Evolutionary conservation across 805 yeast genomes (phyloP).

Genomic region (Myxozyma kluyveri): DNA sequence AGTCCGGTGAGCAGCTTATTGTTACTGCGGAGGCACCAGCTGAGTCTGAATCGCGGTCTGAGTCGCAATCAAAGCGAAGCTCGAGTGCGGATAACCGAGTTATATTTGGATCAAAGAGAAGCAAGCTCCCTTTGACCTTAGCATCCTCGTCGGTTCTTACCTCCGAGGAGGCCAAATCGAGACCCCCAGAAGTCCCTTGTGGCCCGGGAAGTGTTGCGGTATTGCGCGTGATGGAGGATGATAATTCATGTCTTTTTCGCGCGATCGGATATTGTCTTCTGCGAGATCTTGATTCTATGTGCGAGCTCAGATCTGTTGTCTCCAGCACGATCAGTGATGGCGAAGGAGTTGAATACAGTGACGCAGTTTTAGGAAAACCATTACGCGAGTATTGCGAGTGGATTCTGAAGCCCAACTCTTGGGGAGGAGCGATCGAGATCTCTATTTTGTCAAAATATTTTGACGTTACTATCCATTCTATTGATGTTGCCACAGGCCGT

Average conservation of each 20-base stretch:
- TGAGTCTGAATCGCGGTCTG: background rate
- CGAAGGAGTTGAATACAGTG: constrained; percentile 50
- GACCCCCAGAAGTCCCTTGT: constrained; percentile 24
- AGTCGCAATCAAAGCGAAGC: background rate
- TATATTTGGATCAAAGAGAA: background rate
- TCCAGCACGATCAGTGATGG: constrained; percentile 44
- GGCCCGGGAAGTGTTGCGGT: constrained; percentile 36
- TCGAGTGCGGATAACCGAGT: background rate
- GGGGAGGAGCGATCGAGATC: constrained; percentile 86
- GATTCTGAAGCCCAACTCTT: constrained; percentile 58
- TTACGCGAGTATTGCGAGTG: constrained; percentile 53
- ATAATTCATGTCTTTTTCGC: constrained; percentile 74
- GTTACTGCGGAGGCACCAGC: constrained; percentile 32
- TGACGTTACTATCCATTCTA: constrained; percentile 52
- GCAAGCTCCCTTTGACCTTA: background rate
- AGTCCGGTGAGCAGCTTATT: constrained; percentile 58
- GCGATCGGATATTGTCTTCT: constrained; percentile 56
- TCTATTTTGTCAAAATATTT: constrained; percentile 57
- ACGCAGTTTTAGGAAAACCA: constrained; percentile 56
- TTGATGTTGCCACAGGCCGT: constrained; percentile 63
- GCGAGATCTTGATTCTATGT: constrained; percentile 45
- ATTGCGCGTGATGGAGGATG: constrained; percentile 65
- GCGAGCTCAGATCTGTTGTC: constrained; percentile 53
- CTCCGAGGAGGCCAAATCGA: background rate
- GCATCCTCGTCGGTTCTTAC: background rate